Percentiles rank a stretch among this genome's conserved stretches.
Evolutionary conservation across 225 moss, liverwort and hornwort species (phyloP).

Genomic region (Anthoceros angustus): DNA sequence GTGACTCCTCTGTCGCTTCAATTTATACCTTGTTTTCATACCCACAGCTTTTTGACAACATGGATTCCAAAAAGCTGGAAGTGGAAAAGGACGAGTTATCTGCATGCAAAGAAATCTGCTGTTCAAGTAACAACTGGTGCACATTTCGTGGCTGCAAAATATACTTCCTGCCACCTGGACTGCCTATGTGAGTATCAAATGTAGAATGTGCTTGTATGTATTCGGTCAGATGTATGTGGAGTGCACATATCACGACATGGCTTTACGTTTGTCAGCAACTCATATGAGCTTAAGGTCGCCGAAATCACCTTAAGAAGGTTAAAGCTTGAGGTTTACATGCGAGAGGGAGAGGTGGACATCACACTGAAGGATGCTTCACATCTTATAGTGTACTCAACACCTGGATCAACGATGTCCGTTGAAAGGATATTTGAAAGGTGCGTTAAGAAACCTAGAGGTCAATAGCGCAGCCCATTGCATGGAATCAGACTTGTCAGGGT

Average conservation of each 20-base stretch:
- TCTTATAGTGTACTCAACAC: conserved; percentile 49
- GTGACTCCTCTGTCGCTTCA: background rate
- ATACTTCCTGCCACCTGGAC: conserved; percentile 68
- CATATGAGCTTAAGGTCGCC: conserved; percentile 46
- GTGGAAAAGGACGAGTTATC: conserved; percentile 35
- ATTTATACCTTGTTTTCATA: background rate
- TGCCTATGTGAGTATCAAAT: conserved; percentile 27
- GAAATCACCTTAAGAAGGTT: conserved; percentile 46
- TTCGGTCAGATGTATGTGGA: background rate
- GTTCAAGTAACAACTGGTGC: conserved; percentile 45
- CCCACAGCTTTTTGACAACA: conserved; percentile 46
- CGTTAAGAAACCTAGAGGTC: background rate
- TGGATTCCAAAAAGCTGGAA: conserved; percentile 27
- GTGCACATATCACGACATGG: conserved; percentile 5
- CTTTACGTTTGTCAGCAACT: conserved; percentile 35
- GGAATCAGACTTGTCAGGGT: conserved; percentile 5
- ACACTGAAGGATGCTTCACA: conserved; percentile 53
- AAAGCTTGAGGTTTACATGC: conserved; percentile 74
- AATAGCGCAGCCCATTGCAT: background rate
- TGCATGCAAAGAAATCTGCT: conserved; percentile 47
- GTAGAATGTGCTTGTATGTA: background rate
- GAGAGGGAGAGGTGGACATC: conserved; percentile 40
- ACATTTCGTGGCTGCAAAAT: conserved; percentile 42
- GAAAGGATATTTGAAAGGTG: conserved; percentile 50
- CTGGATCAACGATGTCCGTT: conserved; percentile 37